Conservation (phyloP, 2,329 filamentous ascomycete genomes). For the Cladosporium sp. region DNA sequence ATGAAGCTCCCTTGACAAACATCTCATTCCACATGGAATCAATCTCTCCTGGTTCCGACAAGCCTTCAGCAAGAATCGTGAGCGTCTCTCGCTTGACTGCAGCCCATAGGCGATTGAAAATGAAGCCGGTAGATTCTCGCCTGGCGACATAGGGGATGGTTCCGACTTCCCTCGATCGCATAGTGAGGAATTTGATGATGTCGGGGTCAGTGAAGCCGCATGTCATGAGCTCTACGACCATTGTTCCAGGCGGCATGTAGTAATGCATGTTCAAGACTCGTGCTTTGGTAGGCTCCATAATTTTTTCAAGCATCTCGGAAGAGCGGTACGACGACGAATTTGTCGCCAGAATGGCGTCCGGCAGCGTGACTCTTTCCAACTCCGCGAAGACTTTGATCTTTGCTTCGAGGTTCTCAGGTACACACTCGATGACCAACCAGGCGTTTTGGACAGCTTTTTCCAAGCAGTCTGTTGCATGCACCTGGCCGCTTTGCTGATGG, state of each 20-base stretch:
- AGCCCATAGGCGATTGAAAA: constrained; percentile 55
- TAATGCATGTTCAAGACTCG: constrained; percentile 46
- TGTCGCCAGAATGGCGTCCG: constrained; percentile 46
- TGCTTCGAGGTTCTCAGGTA: constrained; percentile 47
- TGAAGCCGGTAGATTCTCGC: constrained; percentile 50
- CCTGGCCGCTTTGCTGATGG: constrained; percentile 24
- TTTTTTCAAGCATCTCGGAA: constrained; percentile 43
- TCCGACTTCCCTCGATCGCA: constrained; percentile 37
- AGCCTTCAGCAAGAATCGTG: constrained; percentile 47
- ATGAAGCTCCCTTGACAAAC: constrained; percentile 12
- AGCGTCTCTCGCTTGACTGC: constrained; percentile 51
- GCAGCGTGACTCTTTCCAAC: constrained; percentile 38
- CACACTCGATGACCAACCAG: constrained; percentile 52
- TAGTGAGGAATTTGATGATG: constrained; percentile 44
- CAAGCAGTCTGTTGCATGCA: constrained; percentile 34
- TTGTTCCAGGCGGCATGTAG: constrained; percentile 39
- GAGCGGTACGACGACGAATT: constrained; percentile 53
- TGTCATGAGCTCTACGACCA: constrained; percentile 54
- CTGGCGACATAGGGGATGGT: constrained; percentile 37
- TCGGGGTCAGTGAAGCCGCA: constrained; percentile 39
- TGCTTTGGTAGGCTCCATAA: constrained; percentile 34
- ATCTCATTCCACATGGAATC: constrained; percentile 45
- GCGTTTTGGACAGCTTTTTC: constrained; percentile 39
- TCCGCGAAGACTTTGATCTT: constrained; percentile 48
- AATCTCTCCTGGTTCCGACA: constrained; percentile 45